Evolutionary conservation across 306 rosid species (phyloP).

Genomic region (Inga oerstediana): DNA sequence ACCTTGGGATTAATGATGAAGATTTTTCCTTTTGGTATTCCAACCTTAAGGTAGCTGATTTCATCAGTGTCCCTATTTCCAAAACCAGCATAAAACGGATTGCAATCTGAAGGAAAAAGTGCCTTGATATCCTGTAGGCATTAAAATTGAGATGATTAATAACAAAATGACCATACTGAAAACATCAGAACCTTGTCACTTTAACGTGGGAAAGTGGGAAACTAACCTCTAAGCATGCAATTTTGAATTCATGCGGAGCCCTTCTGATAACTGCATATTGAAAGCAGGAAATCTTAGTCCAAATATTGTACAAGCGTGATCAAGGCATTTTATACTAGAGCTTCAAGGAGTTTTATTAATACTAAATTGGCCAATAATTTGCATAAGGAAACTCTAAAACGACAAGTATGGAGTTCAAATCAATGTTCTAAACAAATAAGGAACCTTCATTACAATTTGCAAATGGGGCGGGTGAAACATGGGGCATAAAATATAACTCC

Average conservation of each 20-base stretch:
- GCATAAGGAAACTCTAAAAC: background rate
- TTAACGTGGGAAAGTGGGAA: constrained; percentile 28
- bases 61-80: constrained; percentile 96
- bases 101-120: constrained; percentile 83
- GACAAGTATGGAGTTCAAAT: background rate
- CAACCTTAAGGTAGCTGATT: constrained; percentile 88
- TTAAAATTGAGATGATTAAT: constrained; percentile 29
- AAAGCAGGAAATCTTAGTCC: constrained; percentile 29
- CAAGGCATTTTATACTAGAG: background rate
- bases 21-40: constrained; percentile 87
- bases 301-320: constrained; percentile 7
- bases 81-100: constrained; percentile 98
- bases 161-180: constrained; percentile 21
- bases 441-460: background rate
- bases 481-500: background rate
- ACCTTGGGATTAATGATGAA: constrained; percentile 94
- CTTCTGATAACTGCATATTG: constrained; percentile 77
- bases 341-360: background rate
- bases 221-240: constrained; percentile 89
- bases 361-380: background rate
- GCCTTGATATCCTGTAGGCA: constrained; percentile 74
- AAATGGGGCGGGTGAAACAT: background rate
- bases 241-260: constrained; percentile 98
- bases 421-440: background rate
- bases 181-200: constrained; percentile 17